A percentile compares a stretch with the other conserved stretches of the same genome.
Evolutionary conservation across 1,284 basidiomycete species (phyloP).

Genomic region (Anthracocystis walkeri): DNA sequence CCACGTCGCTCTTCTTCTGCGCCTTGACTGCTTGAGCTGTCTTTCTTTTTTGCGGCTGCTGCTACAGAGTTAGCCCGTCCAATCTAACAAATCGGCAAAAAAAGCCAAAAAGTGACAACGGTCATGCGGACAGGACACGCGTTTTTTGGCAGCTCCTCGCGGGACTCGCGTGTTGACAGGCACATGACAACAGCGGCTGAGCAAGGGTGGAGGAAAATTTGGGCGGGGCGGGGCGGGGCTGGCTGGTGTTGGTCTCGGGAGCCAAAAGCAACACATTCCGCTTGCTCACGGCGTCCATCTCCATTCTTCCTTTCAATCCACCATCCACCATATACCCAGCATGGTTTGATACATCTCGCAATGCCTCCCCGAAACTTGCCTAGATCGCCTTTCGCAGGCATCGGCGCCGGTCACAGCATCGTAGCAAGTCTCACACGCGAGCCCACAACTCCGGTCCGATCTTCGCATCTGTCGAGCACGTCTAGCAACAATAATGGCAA

Average conservation of each 20-base stretch:
- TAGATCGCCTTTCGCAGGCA: constrained; percentile 42
- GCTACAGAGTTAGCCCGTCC: neutral
- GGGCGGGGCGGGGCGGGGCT: too few species aligned
- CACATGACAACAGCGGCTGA: too few species aligned
- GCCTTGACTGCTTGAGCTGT: constrained; percentile 1
- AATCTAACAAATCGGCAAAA: constrained; percentile 1
- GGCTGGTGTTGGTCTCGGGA: constrained; percentile 1
- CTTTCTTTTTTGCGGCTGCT: neutral
- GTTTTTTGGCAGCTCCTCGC: neutral
- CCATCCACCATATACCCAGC: neutral
- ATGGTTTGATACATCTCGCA: neutral
- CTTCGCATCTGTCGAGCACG: constrained; percentile 3
- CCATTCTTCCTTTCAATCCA: neutral
- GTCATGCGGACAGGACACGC: constrained; percentile 15
- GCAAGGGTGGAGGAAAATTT: constrained; percentile 2
- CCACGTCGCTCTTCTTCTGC: constrained; percentile 16
- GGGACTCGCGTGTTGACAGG: constrained; percentile 1
- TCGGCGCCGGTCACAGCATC: constrained; percentile 33
- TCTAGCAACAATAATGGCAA: neutral
- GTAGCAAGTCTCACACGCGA: constrained; percentile 22
- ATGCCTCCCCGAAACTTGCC: constrained; percentile 39
- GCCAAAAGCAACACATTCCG: neutral
- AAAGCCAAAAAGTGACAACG: neutral
- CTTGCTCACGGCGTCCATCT: neutral
- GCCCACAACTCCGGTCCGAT: constrained; percentile 20